Evolutionary conservation across 441 rosid species (phyloP).

Genomic region (Flueggea neowawraea): DNA sequence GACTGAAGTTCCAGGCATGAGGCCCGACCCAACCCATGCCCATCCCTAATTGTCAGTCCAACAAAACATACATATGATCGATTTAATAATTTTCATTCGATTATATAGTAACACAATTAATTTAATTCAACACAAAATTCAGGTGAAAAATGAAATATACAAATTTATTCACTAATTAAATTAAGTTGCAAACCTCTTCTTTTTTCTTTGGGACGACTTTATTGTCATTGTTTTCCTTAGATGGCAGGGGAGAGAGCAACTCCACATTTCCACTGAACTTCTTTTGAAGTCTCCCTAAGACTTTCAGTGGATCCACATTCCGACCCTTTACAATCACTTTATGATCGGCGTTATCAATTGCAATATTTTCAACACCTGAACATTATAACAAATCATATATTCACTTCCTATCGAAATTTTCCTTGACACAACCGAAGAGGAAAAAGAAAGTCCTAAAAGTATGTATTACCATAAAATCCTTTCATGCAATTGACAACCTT

Average conservation of each 20-base stretch:
- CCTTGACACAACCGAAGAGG: too few species aligned
- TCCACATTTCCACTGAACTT: conserved; percentile 51
- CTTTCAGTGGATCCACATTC: conserved; percentile 46
- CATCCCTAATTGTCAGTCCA: too few species aligned
- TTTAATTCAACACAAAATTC: too few species aligned
- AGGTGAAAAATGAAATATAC: too few species aligned
- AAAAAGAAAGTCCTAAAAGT: too few species aligned
- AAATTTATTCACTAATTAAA: neutral
- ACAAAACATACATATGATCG: too few species aligned
- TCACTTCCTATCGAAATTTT: too few species aligned
- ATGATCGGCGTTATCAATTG: conserved; percentile 32
- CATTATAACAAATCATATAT: too few species aligned
- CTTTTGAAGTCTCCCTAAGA: conserved; percentile 46
- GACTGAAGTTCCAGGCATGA: too few species aligned
- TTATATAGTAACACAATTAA: neutral
- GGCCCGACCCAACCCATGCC: too few species aligned
- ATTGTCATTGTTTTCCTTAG: conserved; percentile 9
- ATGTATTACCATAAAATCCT: conserved; percentile 45
- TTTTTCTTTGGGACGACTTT: neutral
- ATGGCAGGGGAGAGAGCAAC: conserved; percentile 47
- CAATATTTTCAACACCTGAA: conserved; percentile 61
- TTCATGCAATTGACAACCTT: conserved; percentile 40
- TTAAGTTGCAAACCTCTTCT: conserved; percentile 23
- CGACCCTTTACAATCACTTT: conserved; percentile 55
- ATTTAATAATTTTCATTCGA: too few species aligned